Evolutionary conservation across 2,329 filamentous ascomycete species (phyloP).

Genomic region (Colletotrichum godetiae): DNA sequence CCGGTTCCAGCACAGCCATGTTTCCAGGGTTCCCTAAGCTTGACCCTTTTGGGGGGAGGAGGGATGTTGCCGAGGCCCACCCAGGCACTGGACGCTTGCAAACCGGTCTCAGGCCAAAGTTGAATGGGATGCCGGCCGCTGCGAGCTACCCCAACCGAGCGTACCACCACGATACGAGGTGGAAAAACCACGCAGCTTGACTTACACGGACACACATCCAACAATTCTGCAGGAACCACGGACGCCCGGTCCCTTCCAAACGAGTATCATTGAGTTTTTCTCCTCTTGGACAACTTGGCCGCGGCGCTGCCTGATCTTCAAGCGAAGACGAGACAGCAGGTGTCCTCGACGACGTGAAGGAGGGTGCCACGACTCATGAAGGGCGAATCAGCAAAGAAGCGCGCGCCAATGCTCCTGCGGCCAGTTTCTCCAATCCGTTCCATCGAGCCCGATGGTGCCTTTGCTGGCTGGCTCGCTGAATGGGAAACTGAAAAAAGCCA

Average conservation of each 20-base stretch:
- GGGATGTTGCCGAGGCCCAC: slow-evolving; percentile 1
- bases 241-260: slow-evolving; percentile 3
- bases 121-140: neutral
- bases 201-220: slow-evolving; percentile 3
- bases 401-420: slow-evolving; percentile 9
- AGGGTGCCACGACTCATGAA: neutral
- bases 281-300: neutral
- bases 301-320: slow-evolving; percentile 8
- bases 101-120: neutral
- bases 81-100: neutral
- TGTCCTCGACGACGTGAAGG: neutral
- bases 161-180: neutral
- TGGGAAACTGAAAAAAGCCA: neutral
- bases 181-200: neutral
- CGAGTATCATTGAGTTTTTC: neutral
- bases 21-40: slow-evolving; percentile 3
- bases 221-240: neutral
- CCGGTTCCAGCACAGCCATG: slow-evolving; percentile 1
- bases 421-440: neutral
- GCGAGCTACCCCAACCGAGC: neutral
- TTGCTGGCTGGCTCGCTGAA: neutral
- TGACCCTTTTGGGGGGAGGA: neutral
- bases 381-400: slow-evolving; percentile 11
- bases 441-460: neutral
- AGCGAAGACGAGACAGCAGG: slow-evolving; percentile 21